Conservation (phyloP, 352 stramenopile genomes). For the Pythium aquatile region DNA sequence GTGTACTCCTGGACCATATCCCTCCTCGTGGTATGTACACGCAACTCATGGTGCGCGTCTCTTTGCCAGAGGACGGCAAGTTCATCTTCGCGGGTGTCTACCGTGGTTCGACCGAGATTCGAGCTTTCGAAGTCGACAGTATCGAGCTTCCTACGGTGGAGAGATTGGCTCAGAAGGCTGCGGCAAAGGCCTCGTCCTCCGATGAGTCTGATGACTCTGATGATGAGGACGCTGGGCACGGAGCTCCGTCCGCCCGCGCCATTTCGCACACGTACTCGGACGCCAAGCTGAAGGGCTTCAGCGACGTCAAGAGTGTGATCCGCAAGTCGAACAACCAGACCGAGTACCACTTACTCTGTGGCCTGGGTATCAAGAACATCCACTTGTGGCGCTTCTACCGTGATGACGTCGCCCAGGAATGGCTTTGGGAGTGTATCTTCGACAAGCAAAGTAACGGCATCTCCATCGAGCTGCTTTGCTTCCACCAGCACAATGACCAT, state of each 20-base stretch:
- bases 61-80: constrained; percentile 70
- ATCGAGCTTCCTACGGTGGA: constrained; percentile 53
- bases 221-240: constrained; percentile 23
- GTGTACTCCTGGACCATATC: constrained; percentile 81
- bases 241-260: constrained; percentile 45
- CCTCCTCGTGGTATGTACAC: constrained; percentile 80
- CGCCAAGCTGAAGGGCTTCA: constrained; percentile 84
- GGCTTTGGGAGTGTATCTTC: constrained; percentile 84
- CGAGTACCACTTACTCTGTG: constrained; percentile 80
- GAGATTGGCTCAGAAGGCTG: constrained; percentile 9
- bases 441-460: constrained; percentile 88
- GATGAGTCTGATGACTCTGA: constrained; percentile 11
- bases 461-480: constrained; percentile 75
- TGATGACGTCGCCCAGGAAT: constrained; percentile 33
- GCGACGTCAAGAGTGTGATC: constrained; percentile 64
- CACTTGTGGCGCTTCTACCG: constrained; percentile 85
- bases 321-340: constrained; percentile 37
- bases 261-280: constrained; percentile 75
- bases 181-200: neutral
- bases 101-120: constrained; percentile 83
- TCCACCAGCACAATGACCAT: constrained; percentile 50
- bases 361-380: constrained; percentile 86
- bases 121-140: constrained; percentile 78
- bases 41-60: constrained; percentile 76
- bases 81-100: constrained; percentile 88